phyloP scores from a whole-genome alignment of 257 asterid genomes.

The Phtheirospermum japonicum region DNA sequence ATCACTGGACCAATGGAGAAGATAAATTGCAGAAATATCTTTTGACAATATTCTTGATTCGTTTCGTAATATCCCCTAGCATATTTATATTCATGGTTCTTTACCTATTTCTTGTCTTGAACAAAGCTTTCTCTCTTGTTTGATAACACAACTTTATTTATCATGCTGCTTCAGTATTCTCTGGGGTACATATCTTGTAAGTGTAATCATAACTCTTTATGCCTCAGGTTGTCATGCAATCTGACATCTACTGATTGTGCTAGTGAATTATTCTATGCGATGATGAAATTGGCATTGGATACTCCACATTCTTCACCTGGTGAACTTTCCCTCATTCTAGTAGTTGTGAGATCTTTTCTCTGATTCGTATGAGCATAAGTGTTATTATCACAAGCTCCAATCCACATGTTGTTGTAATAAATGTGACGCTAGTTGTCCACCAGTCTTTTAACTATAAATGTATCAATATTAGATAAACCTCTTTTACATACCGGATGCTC shows the following conservation, averaged over 20 bases:
- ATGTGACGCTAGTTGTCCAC: conserved; percentile 17
- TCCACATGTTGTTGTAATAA: not conserved
- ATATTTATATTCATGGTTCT: conserved; percentile 1
- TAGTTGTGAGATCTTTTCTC: not conserved
- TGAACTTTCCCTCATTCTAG: conserved; percentile 17
- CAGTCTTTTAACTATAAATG: not conserved
- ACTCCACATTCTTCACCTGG: too few relatives aligned
- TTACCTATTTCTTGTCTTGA: conserved; percentile 6
- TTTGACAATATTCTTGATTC: conserved; percentile 10
- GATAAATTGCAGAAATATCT: conserved; percentile 13
- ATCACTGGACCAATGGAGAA: conserved; percentile 22
- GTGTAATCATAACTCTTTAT: too few relatives aligned
- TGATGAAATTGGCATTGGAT: too few relatives aligned
- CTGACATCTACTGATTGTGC: too few relatives aligned
- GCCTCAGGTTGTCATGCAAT: too few relatives aligned
- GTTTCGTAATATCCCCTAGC: conserved; percentile 8
- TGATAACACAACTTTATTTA: too few relatives aligned
- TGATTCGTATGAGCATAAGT: not conserved
- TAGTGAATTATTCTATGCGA: too few relatives aligned
- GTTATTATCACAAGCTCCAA: conserved; percentile 7
- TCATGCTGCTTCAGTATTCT: too few relatives aligned
- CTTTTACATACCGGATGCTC: too few relatives aligned
- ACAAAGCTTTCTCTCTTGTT: not conserved
- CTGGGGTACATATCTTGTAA: too few relatives aligned
- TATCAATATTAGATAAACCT: conserved; percentile 12